Evolutionary conservation across 495 filamentous ascomycete species (phyloP), one percentile per base, ranked within the genome.

Genomic region (Penicillium crystallinum): DNA sequence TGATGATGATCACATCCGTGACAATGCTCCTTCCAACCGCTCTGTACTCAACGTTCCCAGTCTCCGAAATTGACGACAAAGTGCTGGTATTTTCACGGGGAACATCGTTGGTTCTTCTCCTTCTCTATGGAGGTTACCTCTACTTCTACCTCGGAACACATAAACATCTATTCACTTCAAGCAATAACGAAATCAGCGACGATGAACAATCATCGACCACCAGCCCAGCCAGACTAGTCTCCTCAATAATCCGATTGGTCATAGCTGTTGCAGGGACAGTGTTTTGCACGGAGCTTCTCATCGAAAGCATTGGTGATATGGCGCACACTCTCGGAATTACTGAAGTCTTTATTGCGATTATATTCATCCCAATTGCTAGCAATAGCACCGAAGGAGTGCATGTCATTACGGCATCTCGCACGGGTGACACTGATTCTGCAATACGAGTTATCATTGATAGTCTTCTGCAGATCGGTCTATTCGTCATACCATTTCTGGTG

Each of bases 111-210:
- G 77, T 89, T 19, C 70, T 90, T 4, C 71, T 90, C 6, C 37
- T 86, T 25, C 77, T 89, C 5, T 90, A 90, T 61, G 63, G 79
- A 36, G 69, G 87, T 2, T 90, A 89, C 58, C 76, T 90, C 36
- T 56, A 86, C 17, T 90, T 68, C 55, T 52, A 59, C 49, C 41
- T 71, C 36, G 55, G 49, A 49, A 54, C 62, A 19, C 60, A 67
- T 42, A 49, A 49, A 2, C 52, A 60, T 14, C 46, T 65, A 9
- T 55, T 62, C 59, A 80, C 79, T 18, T 44, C 55, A 4, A 49
- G 31, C 2, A 45, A 54, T 14, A n/a, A 38, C 9, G 59, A 61
- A 40, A 49, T 48, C 31, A 22, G 35, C 19, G 37, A 58, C 19
- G 46, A 37, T 7, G 38, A 36, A 42, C 14, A 15, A 6, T 31